These are phyloP conservation scores for Clarireedia paspali DNA, from an alignment of 2,329 filamentous ascomycete species.

Conservation along the genomic window DNA sequence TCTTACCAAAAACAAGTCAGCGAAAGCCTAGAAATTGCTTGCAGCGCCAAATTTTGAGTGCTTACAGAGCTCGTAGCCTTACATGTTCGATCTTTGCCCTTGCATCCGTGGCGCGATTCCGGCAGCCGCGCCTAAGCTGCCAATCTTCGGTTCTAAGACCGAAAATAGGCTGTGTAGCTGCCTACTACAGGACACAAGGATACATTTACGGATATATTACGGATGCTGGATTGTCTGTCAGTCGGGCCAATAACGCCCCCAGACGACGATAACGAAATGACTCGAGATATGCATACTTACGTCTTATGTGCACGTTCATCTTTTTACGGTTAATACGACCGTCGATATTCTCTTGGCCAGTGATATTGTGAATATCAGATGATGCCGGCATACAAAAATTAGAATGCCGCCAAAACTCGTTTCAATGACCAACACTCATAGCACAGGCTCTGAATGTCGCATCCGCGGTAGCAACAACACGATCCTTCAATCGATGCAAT, in stretches of 20 bases:
- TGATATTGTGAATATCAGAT: too few relatives aligned
- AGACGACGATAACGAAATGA: background rate
- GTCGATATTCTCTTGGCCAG: too few relatives aligned
- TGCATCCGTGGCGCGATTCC: background rate
- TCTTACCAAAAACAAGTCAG: too few relatives aligned
- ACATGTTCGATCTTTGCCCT: background rate
- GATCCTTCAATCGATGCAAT: too few relatives aligned
- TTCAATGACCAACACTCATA: too few relatives aligned
- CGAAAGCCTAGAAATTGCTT: too few relatives aligned
- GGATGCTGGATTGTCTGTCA: background rate
- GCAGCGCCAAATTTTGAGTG: background rate
- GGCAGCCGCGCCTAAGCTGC: background rate
- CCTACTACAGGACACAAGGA: background rate
- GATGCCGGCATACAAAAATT: too few relatives aligned
- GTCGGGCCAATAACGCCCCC: background rate
- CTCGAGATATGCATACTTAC: background rate
- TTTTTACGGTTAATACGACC: too few relatives aligned
- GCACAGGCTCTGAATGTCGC: too few relatives aligned
- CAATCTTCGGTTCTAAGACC: background rate
- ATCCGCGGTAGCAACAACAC: too few relatives aligned
- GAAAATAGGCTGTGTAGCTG: background rate
- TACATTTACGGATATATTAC: background rate
- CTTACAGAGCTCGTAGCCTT: background rate
- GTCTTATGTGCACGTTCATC: too few relatives aligned
- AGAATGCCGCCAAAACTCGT: too few relatives aligned